Percentiles rank a stretch among this genome's conserved stretches.
Evolutionary conservation across 1,139 yeast genomes (phyloP).

Genomic region (Diutina scorzettiae): DNA sequence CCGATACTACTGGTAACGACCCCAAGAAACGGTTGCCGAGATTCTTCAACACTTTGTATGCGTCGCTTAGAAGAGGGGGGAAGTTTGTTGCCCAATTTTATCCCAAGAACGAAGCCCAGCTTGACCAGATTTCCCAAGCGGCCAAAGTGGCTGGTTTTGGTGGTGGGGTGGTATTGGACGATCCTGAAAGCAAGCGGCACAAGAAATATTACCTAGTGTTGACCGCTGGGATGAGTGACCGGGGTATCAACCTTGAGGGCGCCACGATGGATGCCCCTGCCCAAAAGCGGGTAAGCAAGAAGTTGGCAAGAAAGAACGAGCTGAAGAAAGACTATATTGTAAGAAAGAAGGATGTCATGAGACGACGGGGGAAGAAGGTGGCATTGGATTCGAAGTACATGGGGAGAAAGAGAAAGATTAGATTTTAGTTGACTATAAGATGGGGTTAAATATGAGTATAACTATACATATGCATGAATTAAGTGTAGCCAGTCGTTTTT

Average conservation of each 20-base stretch:
- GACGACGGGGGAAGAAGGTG: constrained; percentile 79
- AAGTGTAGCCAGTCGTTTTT: too few relatives aligned
- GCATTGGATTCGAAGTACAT: constrained; percentile 88
- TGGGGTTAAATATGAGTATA: too few relatives aligned
- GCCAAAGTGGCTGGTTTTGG: constrained; percentile 95
- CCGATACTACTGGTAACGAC: constrained; percentile 71
- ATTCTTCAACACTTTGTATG: constrained; percentile 82
- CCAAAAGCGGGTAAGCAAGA: constrained; percentile 34
- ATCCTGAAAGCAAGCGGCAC: constrained; percentile 85
- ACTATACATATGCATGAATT: too few relatives aligned
- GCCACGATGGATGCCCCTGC: constrained; percentile 62
- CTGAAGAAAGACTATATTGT: constrained; percentile 68
- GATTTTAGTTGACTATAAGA: too few relatives aligned
- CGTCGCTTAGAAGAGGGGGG: constrained; percentile 84
- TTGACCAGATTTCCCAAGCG: constrained; percentile 62
- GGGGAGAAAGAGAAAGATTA: constrained; percentile 83
- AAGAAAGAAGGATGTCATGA: constrained; percentile 90
- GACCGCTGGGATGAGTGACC: constrained; percentile 72
- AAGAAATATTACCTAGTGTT: constrained; percentile 83
- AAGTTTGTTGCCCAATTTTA: constrained; percentile 95
- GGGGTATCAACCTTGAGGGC: constrained; percentile 62
- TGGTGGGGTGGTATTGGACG: constrained; percentile 90
- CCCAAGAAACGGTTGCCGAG: constrained; percentile 76
- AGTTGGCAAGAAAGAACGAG: constrained; percentile 50
- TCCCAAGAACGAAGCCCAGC: constrained; percentile 82